Percentiles rank a stretch among this genome's conserved stretches.
Evolutionary conservation across 2,329 filamentous ascomycete species (phyloP).

Genomic region (Alternaria arbusti): DNA sequence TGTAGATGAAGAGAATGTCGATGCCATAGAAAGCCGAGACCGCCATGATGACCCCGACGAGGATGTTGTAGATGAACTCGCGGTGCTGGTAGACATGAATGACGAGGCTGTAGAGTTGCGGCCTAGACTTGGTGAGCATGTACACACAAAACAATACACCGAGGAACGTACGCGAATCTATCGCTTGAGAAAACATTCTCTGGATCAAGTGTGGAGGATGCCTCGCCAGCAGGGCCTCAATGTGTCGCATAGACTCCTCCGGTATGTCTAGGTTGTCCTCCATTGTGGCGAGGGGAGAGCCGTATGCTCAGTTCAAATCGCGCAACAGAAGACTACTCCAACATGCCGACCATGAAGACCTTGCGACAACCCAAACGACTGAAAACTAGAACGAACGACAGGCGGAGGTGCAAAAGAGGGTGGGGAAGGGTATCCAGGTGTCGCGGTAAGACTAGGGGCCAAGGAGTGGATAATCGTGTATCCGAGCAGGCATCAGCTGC

Average conservation of each 20-base stretch:
- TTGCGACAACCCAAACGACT: conserved; percentile 13
- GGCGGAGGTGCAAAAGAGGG: conserved; percentile 25
- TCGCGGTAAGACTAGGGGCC: conserved; percentile 26
- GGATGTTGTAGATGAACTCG: conserved; percentile 36
- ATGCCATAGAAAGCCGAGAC: conserved; percentile 43
- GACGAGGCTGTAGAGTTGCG: conserved; percentile 44
- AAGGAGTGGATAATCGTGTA: conserved; percentile 44
- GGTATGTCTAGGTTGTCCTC: conserved; percentile 45
- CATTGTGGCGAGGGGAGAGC: conserved; percentile 30
- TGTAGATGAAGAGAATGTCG: conserved; percentile 41
- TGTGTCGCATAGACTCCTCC: conserved; percentile 47
- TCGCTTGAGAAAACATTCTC: conserved; percentile 46
- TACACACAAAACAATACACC: background rate
- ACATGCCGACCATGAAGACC: conserved; percentile 27
- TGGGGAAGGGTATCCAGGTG: conserved; percentile 28
- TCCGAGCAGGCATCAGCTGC: conserved; percentile 39
- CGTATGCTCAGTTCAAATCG: conserved; percentile 16
- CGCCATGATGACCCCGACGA: conserved; percentile 42
- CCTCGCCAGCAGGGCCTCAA: conserved; percentile 44
- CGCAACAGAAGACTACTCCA: conserved; percentile 10
- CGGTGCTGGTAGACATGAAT: conserved; percentile 40
- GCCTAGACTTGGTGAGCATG: conserved; percentile 34
- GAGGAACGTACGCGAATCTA: conserved; percentile 42
- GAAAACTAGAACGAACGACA: conserved; percentile 15
- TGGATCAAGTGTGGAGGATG: conserved; percentile 47